These are phyloP conservation scores for Neonectria magnoliae DNA, from an alignment of 2,329 filamentous ascomycete species.

Conservation along the genomic window DNA sequence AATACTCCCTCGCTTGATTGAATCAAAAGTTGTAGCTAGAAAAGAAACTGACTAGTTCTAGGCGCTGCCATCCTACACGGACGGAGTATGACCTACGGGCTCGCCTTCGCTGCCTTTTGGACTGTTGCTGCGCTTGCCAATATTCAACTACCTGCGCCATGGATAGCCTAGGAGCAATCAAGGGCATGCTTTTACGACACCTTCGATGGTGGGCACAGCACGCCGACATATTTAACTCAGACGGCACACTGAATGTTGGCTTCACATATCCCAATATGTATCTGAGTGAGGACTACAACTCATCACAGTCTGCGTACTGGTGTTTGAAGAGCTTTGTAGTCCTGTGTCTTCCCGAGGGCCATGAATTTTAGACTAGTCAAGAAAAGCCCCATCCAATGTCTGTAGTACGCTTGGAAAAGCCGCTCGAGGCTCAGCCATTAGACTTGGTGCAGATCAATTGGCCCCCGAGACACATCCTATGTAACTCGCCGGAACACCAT, in stretches of 20 bases:
- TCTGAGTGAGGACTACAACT: conserved; percentile 65
- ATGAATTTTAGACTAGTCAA: conserved; percentile 26
- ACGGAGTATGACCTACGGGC: conserved; percentile 59
- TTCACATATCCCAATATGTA: conserved; percentile 58
- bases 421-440: not conserved
- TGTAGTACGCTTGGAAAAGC: not conserved
- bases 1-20: too few species aligned
- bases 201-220: conserved; percentile 59
- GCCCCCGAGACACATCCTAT: conserved; percentile 53
- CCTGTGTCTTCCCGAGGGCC: conserved; percentile 47
- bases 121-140: conserved; percentile 54
- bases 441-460: conserved; percentile 13
- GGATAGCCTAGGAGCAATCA: conserved; percentile 50
- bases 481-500: conserved; percentile 40
- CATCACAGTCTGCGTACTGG: conserved; percentile 65
- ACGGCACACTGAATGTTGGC: conserved; percentile 59
- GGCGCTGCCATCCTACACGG: conserved; percentile 62
- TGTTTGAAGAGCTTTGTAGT: conserved; percentile 60
- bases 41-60: conserved; percentile 28
- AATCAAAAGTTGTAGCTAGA: too few species aligned
- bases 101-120: conserved; percentile 59
- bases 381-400: conserved; percentile 25
- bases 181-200: conserved; percentile 60
- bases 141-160: conserved; percentile 49
- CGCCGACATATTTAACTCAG: conserved; percentile 54